Conservation (phyloP, 495 filamentous ascomycete genomes). For the Daldinia loculata region DNA sequence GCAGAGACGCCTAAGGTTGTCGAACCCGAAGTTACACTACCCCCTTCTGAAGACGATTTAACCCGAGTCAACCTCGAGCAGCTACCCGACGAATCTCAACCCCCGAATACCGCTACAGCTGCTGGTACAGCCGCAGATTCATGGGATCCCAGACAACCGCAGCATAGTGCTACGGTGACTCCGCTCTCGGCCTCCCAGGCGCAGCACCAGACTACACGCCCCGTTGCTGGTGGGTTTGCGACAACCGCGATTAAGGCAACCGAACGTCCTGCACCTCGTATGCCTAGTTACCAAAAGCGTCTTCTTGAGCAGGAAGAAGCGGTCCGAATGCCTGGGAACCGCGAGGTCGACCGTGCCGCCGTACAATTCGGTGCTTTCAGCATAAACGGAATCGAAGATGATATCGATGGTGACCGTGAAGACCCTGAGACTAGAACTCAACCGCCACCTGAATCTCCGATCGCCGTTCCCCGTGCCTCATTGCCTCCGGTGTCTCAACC, state of each 20-base stretch:
- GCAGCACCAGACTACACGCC: constrained; percentile 63
- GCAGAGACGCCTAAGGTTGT: constrained; percentile 49
- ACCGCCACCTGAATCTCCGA: constrained; percentile 91
- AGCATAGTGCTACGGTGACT: constrained; percentile 59
- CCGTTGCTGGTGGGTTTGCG: constrained; percentile 72
- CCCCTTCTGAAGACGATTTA: constrained; percentile 81
- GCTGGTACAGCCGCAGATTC: constrained; percentile 92
- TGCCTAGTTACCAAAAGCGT: constrained; percentile 79
- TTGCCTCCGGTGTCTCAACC: constrained; percentile 76
- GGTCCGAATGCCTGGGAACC: constrained; percentile 98
- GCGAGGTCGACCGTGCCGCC: constrained; percentile 90
- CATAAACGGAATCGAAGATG: constrained; percentile 78
- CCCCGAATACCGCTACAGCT: constrained; percentile 78
- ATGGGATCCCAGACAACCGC: constrained; percentile 70
- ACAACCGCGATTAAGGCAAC: constrained; percentile 81
- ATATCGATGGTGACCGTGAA: constrained; percentile 93
- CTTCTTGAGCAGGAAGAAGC: constrained; percentile 95
- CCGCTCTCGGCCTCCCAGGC: constrained; percentile 65
- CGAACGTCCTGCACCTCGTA: constrained; percentile 62
- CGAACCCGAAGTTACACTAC: constrained; percentile 63
- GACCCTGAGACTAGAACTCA: constrained; percentile 94
- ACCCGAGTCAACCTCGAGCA: constrained; percentile 93
- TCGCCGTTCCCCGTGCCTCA: constrained; percentile 88
- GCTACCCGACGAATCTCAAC: constrained; percentile 78
- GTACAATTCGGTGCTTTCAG: constrained; percentile 98